A percentile compares a stretch with the other conserved stretches of the same genome.
These are phyloP conservation scores for Colletotrichum horii DNA, from an alignment of 2,329 filamentous ascomycete species.

Conservation along the genomic window DNA sequence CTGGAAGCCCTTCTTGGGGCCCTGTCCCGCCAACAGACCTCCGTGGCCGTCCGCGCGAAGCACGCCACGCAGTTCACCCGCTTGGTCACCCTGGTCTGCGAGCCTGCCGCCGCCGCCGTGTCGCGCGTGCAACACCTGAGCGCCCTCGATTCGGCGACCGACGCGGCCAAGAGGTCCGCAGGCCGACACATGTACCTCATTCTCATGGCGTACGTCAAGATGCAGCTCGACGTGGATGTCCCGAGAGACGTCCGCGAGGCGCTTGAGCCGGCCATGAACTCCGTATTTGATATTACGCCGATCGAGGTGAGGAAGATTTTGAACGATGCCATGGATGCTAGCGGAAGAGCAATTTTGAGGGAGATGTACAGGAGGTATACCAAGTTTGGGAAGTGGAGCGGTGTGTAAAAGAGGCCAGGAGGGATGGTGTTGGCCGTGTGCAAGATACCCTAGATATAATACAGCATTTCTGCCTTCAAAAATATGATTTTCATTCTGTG, in stretches of 20 bases:
- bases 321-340: constrained; percentile 64
- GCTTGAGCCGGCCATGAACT: constrained; percentile 62
- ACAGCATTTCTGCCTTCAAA: not conserved
- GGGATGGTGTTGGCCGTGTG: not conserved
- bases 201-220: constrained; percentile 63
- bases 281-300: constrained; percentile 63
- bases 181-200: constrained; percentile 67
- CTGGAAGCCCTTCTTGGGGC: constrained; percentile 62
- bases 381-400: constrained; percentile 69
- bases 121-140: constrained; percentile 49
- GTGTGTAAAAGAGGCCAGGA: constrained; percentile 44
- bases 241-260: constrained; percentile 56
- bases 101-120: constrained; percentile 62
- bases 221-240: constrained; percentile 63
- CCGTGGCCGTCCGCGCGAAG: constrained; percentile 31
- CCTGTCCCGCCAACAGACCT: constrained; percentile 43
- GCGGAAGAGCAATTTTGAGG: constrained; percentile 62
- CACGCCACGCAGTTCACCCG: constrained; percentile 60
- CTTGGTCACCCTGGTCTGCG: constrained; percentile 63
- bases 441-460: constrained; percentile 20
- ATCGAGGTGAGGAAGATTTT: constrained; percentile 60
- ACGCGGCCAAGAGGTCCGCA: constrained; percentile 65
- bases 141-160: constrained; percentile 63
- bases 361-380: constrained; percentile 64
- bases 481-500: not conserved